Conservation (phyloP, 2,329 filamentous ascomycete species). For the Claviceps purpurea region DNA sequence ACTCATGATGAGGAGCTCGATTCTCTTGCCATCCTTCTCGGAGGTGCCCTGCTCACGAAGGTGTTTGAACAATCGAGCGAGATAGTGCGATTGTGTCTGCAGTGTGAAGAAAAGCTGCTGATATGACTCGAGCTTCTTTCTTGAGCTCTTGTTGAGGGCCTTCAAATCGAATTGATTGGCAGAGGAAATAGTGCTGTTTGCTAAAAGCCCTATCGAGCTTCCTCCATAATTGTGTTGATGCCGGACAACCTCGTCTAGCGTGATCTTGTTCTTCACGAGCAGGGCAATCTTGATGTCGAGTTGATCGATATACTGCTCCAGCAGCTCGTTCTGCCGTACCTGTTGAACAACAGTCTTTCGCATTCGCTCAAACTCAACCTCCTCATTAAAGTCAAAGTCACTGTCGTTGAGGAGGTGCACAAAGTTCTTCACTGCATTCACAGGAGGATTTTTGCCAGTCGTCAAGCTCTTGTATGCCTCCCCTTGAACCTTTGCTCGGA, state of each 20-base stretch:
- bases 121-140: slow-evolving; percentile 90
- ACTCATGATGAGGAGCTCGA: slow-evolving; percentile 90
- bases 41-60: slow-evolving; percentile 71
- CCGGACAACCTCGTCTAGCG: slow-evolving; percentile 89
- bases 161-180: slow-evolving; percentile 93
- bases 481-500: slow-evolving; percentile 86
- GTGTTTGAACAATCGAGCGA: slow-evolving; percentile 75
- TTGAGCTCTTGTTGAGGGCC: slow-evolving; percentile 90
- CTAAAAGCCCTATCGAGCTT: slow-evolving; percentile 69
- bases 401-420: slow-evolving; percentile 96
- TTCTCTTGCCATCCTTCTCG: slow-evolving; percentile 85
- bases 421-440: slow-evolving; percentile 95
- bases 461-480: slow-evolving; percentile 97
- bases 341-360: slow-evolving; percentile 95
- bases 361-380: slow-evolving; percentile 89
- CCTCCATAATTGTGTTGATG: slow-evolving; percentile 95
- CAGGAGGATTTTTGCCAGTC: slow-evolving; percentile 88
- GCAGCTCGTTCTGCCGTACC: slow-evolving; percentile 90
- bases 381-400: slow-evolving; percentile 97
- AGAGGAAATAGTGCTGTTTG: slow-evolving; percentile 77
- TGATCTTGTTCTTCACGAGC: slow-evolving; percentile 98
- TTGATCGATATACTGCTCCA: slow-evolving; percentile 96
- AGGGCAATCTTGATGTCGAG: slow-evolving; percentile 98
- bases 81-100: slow-evolving; percentile 90
- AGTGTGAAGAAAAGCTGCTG: slow-evolving; percentile 96